Evolutionary conservation across 179 eudicot species (phyloP).

Genomic region (Beta macrorhiza): DNA sequence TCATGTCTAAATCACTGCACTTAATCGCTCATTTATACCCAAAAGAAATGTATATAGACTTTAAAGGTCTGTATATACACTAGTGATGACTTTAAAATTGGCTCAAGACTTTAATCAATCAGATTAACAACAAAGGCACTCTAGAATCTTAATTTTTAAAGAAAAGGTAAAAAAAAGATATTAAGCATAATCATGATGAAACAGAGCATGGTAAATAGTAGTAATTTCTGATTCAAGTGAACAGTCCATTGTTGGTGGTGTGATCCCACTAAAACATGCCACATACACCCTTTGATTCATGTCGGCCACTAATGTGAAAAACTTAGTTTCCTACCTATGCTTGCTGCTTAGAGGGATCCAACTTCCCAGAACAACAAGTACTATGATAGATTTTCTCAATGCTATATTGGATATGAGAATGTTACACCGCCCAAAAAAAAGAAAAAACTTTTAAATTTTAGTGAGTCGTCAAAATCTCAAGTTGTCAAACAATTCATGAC

Average conservation of each 20-base stretch:
- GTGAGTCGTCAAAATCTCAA: background rate
- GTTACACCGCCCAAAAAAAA: background rate
- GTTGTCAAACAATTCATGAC: background rate
- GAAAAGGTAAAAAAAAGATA: background rate
- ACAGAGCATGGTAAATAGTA: background rate
- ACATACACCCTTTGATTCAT: conserved; percentile 1
- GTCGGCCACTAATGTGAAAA: conserved; percentile 30
- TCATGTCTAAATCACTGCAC: too few relatives aligned
- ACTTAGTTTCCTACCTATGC: background rate
- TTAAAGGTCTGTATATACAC: too few relatives aligned
- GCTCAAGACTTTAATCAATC: too few relatives aligned
- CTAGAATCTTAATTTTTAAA: too few relatives aligned
- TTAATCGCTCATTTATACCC: too few relatives aligned
- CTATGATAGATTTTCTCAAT: background rate
- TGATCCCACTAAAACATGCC: conserved; percentile 12
- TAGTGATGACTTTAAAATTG: too few relatives aligned
- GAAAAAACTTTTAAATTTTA: background rate
- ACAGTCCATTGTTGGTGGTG: background rate
- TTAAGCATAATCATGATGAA: conserved; percentile 12
- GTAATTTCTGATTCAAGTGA: background rate
- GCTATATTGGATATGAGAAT: background rate
- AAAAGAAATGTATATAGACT: too few relatives aligned
- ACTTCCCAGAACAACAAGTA: background rate
- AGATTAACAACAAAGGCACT: too few relatives aligned
- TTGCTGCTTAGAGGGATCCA: background rate